These are phyloP conservation scores for Clitopilus passeckerianus DNA, from an alignment of 768 basidiomycete genomes.

Conservation along the genomic window DNA sequence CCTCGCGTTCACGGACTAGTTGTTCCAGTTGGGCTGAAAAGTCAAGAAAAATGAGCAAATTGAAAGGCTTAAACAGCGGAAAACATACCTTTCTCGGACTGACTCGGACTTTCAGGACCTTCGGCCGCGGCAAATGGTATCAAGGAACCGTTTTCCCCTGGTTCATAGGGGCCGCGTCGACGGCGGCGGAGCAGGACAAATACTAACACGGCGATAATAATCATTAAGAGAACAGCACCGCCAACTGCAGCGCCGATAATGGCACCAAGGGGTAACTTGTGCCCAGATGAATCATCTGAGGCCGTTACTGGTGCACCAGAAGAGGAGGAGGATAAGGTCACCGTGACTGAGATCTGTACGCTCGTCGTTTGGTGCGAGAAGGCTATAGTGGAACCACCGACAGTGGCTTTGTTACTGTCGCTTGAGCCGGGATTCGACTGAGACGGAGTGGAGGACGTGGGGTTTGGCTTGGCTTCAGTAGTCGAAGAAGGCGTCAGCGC, in stretches of 20 bases:
- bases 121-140: neutral
- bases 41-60: too few species aligned
- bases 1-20: neutral
- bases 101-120: neutral
- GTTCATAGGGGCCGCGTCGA: neutral
- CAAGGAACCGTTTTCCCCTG: neutral
- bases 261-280: neutral
- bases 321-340: neutral
- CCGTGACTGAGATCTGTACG: neutral
- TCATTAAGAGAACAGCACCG: neutral
- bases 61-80: neutral
- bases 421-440: neutral
- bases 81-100: neutral
- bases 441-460: neutral
- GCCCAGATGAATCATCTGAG: neutral
- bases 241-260: neutral
- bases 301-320: neutral
- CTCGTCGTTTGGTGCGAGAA: neutral
- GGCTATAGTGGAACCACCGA: neutral
- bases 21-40: neutral
- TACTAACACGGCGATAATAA: neutral
- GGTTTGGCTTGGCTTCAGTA: neutral
- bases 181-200: neutral
- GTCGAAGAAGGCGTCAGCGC: neutral
- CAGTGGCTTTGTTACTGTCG: neutral